Evolutionary conservation across 2,329 filamentous ascomycete species (phyloP), one percentile per base, ranked within the genome.

Genomic region (Phialemoniopsis sp.): DNA sequence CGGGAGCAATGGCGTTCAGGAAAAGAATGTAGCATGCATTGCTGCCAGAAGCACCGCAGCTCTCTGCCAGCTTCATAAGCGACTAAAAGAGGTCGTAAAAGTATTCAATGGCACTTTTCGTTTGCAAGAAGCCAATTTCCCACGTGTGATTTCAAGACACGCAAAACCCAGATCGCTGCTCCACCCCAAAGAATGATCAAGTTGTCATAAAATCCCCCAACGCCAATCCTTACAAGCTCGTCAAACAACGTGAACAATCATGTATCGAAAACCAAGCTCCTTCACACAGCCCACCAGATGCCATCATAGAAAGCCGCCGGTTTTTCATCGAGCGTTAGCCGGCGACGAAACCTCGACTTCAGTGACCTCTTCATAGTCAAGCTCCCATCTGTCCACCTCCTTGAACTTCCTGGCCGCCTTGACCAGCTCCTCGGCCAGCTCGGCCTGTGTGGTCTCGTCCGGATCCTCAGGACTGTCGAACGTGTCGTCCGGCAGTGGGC

Each of bases 381-480:
- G 61, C 60, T 82, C 70, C 80, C 80, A 86, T 59, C 72, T 67
- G 56, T 86, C 82, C 31, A 86, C 82, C 59, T 85, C 81, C 56
- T 76, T 70, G 51, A 86, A 86, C 59, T 85, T 85, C 54, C 66
- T 71, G 9, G 68, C 68, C 31, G 78, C 76, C 36, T 70, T 65
- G 58, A 76, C 76, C 44, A 86, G 63, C 64, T 81, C 78, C 32
- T 72, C 59, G 17, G 71, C 63, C 35, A 71, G 54, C 7, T 63
- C 56, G 36, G 58, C 58, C 41, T 32, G 16, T n/a, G 47, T 63
- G 60, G 52, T 58, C 57, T 36, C 58, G 48, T 45, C 61, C 5
- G 49, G 54, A 13, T 42, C 54, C 17, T 48, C 46, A 7, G 38
- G 48, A 4, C 49, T 48, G 5, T 60, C 65, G 50, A 70, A 65